Conservation (phyloP, 2,329 filamentous ascomycete genomes). For the Aspergillus hortae region DNA sequence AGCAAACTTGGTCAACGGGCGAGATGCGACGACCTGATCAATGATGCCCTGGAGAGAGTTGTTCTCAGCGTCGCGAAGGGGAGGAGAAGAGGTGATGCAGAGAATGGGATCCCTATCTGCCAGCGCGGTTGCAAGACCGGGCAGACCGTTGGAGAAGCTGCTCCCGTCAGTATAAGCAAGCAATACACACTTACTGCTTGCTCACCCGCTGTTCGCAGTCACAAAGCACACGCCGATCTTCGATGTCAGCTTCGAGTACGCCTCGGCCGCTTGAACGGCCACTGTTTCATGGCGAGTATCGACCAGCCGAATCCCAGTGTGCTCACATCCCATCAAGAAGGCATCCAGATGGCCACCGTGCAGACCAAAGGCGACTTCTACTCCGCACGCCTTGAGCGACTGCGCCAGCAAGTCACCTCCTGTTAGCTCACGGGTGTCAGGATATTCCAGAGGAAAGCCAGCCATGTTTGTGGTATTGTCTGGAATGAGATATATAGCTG, state of each 20-base stretch:
- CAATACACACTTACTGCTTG: neutral
- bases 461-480: slow-evolving; percentile 10
- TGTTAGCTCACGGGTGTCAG: slow-evolving; percentile 38
- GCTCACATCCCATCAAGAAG: slow-evolving; percentile 44
- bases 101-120: slow-evolving; percentile 46
- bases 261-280: slow-evolving; percentile 48
- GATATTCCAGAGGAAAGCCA: slow-evolving; percentile 18
- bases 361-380: slow-evolving; percentile 45
- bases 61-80: slow-evolving; percentile 44
- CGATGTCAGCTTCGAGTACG: slow-evolving; percentile 43
- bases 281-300: slow-evolving; percentile 49
- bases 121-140: slow-evolving; percentile 45
- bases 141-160: slow-evolving; percentile 46
- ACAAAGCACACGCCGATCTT: slow-evolving; percentile 47
- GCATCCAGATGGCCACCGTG: slow-evolving; percentile 50
- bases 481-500: neutral
- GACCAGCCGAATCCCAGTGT: slow-evolving; percentile 40
- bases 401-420: slow-evolving; percentile 48
- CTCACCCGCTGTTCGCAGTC: slow-evolving; percentile 48
- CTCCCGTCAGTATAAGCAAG: neutral
- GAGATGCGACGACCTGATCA: slow-evolving; percentile 45
- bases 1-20: slow-evolving; percentile 45
- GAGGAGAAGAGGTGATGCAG: slow-evolving; percentile 44
- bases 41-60: slow-evolving; percentile 47
- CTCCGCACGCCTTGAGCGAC: slow-evolving; percentile 40